Evolutionary conservation across 805 yeast species (phyloP), one percentile per base, ranked within the genome.

Genomic region (Zygosaccharomyces rouxii): DNA sequence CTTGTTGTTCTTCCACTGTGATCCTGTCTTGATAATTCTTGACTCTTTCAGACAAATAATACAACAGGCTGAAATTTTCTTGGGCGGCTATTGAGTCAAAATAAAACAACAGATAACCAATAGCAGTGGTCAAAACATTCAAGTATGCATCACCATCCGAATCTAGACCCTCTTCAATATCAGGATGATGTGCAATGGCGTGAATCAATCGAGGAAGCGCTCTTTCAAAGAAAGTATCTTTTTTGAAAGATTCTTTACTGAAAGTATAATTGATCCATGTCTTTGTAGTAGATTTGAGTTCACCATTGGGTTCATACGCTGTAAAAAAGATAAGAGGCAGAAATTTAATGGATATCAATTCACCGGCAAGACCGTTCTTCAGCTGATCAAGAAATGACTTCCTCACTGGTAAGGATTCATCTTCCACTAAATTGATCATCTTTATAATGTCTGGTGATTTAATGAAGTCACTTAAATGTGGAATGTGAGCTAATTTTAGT

Each of bases 211-310:
- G 73, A 1, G 83, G 80, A 43, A 86, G 73, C 2, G 83, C 73
- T 52, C 78, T 78, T 60, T 89, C 97, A 62, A 83, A 79, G 10
- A 70, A 70, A 9, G 81, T 71, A 21, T 75, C 75, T 47, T 69
- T 71, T 48, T 58, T 66, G 5, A 64, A 64, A 10, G 66, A 57
- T 19, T 56, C 57, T 31, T 56, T 58, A 3, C 51, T 51, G 52
- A 76, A 75, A 13, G 83, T 73, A 0, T 92, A 83, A 40, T 75
- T 73, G 4, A 87, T 74, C 96, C 97, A 89, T 1, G 83, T 84
- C 31, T 73, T 72, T 0, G 80, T 75, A 35, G 78, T 76, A 1
- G 68, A 63, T 51, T 73, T 77, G 35, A 88, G 60, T 0, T 65
- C 64, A 2, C 56, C 57, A 25, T 78, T 75, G 0, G 95, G 92